These are phyloP conservation scores for Rauvolfia tetraphylla DNA, from an alignment of 257 asterid species.

Conservation along the genomic window DNA sequence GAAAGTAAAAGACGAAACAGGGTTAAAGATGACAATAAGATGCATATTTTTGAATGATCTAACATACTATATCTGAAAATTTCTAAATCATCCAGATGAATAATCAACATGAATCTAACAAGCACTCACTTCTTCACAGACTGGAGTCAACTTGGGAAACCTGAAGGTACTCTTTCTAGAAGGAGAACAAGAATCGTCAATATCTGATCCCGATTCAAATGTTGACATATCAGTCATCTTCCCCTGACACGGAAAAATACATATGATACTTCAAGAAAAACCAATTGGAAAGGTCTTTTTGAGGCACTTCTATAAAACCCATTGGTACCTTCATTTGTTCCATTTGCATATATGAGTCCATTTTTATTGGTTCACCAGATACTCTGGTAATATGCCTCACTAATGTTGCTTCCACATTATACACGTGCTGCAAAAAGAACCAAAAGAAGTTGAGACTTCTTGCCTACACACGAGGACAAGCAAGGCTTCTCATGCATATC, in stretches of 20 bases:
- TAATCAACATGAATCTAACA: neutral
- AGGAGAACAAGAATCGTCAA: slow-evolving; percentile 52
- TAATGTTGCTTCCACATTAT: slow-evolving; percentile 44
- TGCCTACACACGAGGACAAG: neutral
- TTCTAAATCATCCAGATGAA: neutral
- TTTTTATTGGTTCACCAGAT: slow-evolving; percentile 44
- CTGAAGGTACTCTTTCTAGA: slow-evolving; percentile 36
- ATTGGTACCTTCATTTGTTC: slow-evolving; percentile 46
- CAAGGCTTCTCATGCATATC: neutral
- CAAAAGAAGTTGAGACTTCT: neutral
- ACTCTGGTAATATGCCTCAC: slow-evolving; percentile 42
- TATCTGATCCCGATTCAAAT: slow-evolving; percentile 57
- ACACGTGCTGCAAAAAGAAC: slow-evolving; percentile 51
- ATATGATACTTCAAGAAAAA: slow-evolving; percentile 4
- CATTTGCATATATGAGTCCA: slow-evolving; percentile 35
- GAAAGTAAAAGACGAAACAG: neutral
- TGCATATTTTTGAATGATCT: too few species aligned
- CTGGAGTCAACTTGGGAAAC: slow-evolving; percentile 37
- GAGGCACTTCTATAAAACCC: neutral
- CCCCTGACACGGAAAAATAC: slow-evolving; percentile 40
- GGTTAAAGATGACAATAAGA: neutral
- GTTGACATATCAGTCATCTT: slow-evolving; percentile 44
- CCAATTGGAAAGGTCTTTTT: neutral
- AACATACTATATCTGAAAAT: neutral
- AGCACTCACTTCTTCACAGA: slow-evolving; percentile 71